These are phyloP conservation scores for Bipolaris zeicola DNA, from an alignment of 2,329 filamentous ascomycete genomes.

Conservation along the genomic window DNA sequence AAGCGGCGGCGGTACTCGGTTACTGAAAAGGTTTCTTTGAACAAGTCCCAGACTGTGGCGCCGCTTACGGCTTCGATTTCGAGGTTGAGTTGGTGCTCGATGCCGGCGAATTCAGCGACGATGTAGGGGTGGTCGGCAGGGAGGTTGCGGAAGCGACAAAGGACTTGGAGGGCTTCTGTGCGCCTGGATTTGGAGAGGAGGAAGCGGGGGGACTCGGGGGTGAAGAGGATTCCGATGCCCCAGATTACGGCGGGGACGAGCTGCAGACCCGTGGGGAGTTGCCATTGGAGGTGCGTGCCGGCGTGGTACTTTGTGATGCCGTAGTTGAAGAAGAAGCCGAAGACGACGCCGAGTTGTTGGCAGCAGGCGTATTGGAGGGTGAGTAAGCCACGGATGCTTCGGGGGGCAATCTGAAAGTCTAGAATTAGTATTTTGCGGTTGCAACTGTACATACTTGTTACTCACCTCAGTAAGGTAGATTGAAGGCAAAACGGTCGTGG, in stretches of 20 bases:
- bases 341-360: not conserved
- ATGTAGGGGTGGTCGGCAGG: not conserved
- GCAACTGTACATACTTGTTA: not conserved
- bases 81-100: not conserved
- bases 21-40: not conserved
- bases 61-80: not conserved
- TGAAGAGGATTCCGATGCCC: not conserved
- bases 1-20: not conserved
- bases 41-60: not conserved
- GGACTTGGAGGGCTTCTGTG: not conserved
- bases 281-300: not conserved
- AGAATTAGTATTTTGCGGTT: not conserved
- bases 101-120: not conserved
- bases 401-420: not conserved
- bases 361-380: not conserved
- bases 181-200: not conserved
- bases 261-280: not conserved
- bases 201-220: not conserved
- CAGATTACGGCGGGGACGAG: not conserved
- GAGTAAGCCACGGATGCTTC: not conserved
- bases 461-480: not conserved
- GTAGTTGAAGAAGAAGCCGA: constrained; percentile 1
- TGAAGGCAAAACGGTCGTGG: not conserved
- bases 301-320: not conserved
- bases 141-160: not conserved